These are phyloP conservation scores for Scedosporium aurantiacum DNA, from an alignment of 2,329 filamentous ascomycete genomes.

Conservation along the genomic window DNA sequence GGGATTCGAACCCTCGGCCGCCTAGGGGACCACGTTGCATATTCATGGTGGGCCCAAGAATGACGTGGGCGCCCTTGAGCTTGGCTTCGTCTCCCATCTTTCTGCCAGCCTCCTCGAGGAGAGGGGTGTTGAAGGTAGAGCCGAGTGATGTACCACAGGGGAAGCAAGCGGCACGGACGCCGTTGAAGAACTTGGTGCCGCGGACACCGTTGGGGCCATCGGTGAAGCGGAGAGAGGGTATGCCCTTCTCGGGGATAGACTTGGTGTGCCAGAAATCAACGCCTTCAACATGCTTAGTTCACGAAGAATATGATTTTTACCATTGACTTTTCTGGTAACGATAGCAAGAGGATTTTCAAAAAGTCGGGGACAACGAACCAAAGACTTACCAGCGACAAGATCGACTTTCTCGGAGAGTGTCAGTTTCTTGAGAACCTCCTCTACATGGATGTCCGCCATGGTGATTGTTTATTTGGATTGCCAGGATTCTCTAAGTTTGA, in stretches of 20 bases:
- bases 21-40: slow-evolving; percentile 51
- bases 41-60: slow-evolving; percentile 52
- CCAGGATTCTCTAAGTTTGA: no score
- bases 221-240: slow-evolving; percentile 53
- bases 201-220: slow-evolving; percentile 62
- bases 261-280: slow-evolving; percentile 62
- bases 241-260: slow-evolving; percentile 44
- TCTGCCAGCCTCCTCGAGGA: slow-evolving; percentile 38
- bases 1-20: slow-evolving; percentile 48
- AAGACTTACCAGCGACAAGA: slow-evolving; percentile 33
- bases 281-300: slow-evolving; percentile 23
- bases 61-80: slow-evolving; percentile 45
- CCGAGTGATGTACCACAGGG: slow-evolving; percentile 48
- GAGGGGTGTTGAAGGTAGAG: slow-evolving; percentile 43
- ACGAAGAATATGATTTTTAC: background rate
- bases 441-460: slow-evolving; percentile 43
- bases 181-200: slow-evolving; percentile 58
- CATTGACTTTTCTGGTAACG: background rate
- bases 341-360: background rate
- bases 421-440: slow-evolving; percentile 42
- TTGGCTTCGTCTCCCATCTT: slow-evolving; percentile 43
- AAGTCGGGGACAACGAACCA: background rate
- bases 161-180: slow-evolving; percentile 47
- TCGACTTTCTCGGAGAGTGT: slow-evolving; percentile 41
- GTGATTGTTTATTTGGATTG: slow-evolving; percentile 6